These are phyloP conservation scores for Pugionium cornutum DNA, from an alignment of 345 rosid species.

Conservation along the genomic window DNA sequence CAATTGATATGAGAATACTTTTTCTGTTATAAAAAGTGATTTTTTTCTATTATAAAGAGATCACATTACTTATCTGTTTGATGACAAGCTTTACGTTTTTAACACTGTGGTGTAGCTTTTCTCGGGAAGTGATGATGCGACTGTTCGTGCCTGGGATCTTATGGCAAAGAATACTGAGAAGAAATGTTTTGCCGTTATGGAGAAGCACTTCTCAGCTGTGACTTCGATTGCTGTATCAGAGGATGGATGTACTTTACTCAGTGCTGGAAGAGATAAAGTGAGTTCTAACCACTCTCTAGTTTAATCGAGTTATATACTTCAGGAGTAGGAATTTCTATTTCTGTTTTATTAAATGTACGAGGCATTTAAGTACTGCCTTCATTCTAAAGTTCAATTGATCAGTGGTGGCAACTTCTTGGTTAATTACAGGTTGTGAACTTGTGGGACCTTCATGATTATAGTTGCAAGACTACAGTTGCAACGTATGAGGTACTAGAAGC, in stretches of 20 bases:
- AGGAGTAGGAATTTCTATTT: slow-evolving; percentile 15
- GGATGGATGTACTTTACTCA: slow-evolving; percentile 81
- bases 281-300: slow-evolving; percentile 25
- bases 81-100: slow-evolving; percentile 12
- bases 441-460: slow-evolving; percentile 86
- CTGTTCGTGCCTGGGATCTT: slow-evolving; percentile 89
- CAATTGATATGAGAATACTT: neutral
- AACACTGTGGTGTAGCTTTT: slow-evolving; percentile 53
- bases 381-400: no score
- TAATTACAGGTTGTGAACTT: slow-evolving; percentile 78
- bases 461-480: slow-evolving; percentile 74
- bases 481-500: slow-evolving; percentile 83
- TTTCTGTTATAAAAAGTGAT: neutral
- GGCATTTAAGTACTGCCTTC: neutral
- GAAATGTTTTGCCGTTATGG: slow-evolving; percentile 69
- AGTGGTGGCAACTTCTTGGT: neutral
- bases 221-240: slow-evolving; percentile 76
- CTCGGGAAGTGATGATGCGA: slow-evolving; percentile 89
- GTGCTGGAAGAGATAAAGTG: slow-evolving; percentile 94
- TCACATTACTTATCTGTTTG: neutral
- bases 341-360: slow-evolving; percentile 2
- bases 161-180: slow-evolving; percentile 61
- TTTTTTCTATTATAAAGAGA: neutral
- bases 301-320: slow-evolving; percentile 16
- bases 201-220: slow-evolving; percentile 82